Conservation (phyloP, 352 stramenopile species). For the Phytopythium oedochilum region DNA sequence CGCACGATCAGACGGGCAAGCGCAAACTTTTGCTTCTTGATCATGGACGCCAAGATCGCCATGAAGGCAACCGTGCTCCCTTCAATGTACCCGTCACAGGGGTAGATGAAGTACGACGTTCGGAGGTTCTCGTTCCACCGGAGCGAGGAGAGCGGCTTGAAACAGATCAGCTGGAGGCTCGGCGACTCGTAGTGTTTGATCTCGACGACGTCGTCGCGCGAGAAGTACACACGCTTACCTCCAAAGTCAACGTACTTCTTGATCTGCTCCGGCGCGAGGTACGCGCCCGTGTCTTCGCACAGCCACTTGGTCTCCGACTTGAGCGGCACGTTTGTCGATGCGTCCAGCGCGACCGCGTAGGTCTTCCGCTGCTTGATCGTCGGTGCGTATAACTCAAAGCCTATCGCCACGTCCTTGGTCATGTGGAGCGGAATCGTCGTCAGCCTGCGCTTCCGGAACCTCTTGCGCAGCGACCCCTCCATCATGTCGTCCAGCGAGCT, state of each 20-base stretch:
- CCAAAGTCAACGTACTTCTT: slow-evolving; percentile 74
- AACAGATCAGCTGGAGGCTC: slow-evolving; percentile 77
- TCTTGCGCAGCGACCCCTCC: slow-evolving; percentile 74
- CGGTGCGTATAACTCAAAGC: slow-evolving; percentile 71
- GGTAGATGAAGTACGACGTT: slow-evolving; percentile 78
- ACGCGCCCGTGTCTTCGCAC: slow-evolving; percentile 74
- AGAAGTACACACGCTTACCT: slow-evolving; percentile 76
- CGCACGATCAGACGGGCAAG: slow-evolving; percentile 64
- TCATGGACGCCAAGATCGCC: slow-evolving; percentile 62
- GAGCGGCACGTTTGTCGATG: slow-evolving; percentile 63
- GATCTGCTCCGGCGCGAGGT: slow-evolving; percentile 69
- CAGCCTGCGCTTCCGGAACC: slow-evolving; percentile 72
- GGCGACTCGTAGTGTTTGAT: slow-evolving; percentile 76
- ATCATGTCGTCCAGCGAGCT: slow-evolving; percentile 70
- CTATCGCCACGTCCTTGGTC: slow-evolving; percentile 70
- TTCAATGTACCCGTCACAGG: slow-evolving; percentile 73
- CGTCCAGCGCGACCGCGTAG: slow-evolving; percentile 55
- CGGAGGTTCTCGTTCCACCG: slow-evolving; percentile 69
- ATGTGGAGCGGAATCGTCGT: slow-evolving; percentile 63
- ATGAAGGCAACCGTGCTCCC: slow-evolving; percentile 68
- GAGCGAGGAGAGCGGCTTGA: slow-evolving; percentile 58
- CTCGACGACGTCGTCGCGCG: slow-evolving; percentile 70
- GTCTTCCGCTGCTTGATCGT: slow-evolving; percentile 59
- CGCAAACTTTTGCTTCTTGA: slow-evolving; percentile 55
- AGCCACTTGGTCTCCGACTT: slow-evolving; percentile 85